Evolutionary conservation across 2,329 filamentous ascomycete genomes (phyloP), one percentile per base, ranked within the genome.

Genomic region (Microdochium trichocladiopsis): DNA sequence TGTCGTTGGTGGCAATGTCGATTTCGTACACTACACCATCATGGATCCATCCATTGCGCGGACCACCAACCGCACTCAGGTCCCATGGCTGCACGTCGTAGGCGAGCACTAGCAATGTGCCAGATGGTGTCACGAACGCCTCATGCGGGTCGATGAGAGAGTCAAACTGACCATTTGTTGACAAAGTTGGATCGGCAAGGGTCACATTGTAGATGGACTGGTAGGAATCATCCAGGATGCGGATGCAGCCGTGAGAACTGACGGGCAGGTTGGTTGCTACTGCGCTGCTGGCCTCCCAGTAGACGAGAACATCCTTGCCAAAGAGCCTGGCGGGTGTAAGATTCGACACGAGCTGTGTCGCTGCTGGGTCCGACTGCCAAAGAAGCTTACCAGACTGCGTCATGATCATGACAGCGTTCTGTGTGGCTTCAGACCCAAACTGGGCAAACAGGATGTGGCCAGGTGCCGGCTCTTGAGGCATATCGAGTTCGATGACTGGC

Each of bases 21-120:
- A 75, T 61, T 53, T 75, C 72, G 52, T 67, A 72, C 51, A 74
- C 65, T 31, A 71, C 52, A 21, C 61, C 63, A 54, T 74, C 69
- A 16, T 57, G 55, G 5, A 68, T 59, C 62, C 63, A 70, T 4
- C 65, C 66, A 51, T 69, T 57, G 14, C 48, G 41, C 2, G 64
- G 61, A 1, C 67, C 68, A 31, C 63, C 62, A n/a, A 69, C 50
- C 4, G 60, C 57, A 10, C 61, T 65, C 25, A 71, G 58, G 51
- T 70, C 62, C 8, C 55, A 51, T 25, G 49, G 55, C 1, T 63
- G 66, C 25, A 61, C 60, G 50, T 69, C 67, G 54, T 63, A 63
- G 1, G 56, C 58, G 2, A 60, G 64, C 4, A 64, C 58, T 4
- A 67, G 51, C 23, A 70, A 62, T 2, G 65, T 65, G 24, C 61